These are phyloP conservation scores for Paradendryphiella salina DNA, from an alignment of 2,329 filamentous ascomycete genomes.

Conservation along the genomic window DNA sequence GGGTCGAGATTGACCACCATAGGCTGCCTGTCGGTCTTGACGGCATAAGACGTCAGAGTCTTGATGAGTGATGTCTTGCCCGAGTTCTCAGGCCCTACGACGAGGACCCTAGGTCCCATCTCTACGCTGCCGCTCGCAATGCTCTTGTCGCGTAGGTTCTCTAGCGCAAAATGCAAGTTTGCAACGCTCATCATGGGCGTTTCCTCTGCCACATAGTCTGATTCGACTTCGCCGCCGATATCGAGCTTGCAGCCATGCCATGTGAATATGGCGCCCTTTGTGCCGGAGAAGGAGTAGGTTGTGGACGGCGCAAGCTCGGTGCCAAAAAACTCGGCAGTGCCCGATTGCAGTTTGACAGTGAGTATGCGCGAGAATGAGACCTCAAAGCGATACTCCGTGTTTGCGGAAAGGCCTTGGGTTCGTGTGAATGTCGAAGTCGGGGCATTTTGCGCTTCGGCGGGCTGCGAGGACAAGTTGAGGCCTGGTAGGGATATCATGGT, in stretches of 20 bases:
- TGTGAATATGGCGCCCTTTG: constrained; percentile 86
- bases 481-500: constrained; percentile 52
- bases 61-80: constrained; percentile 84
- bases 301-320: constrained; percentile 84
- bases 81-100: constrained; percentile 75
- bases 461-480: constrained; percentile 48
- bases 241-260: constrained; percentile 90
- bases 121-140: constrained; percentile 38
- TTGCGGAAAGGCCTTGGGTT: constrained; percentile 49
- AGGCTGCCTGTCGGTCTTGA: constrained; percentile 72
- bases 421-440: constrained; percentile 36
- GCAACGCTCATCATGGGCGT: constrained; percentile 79
- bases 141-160: constrained; percentile 68
- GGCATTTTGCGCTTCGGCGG: constrained; percentile 29
- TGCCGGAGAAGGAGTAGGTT: constrained; percentile 77
- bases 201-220: constrained; percentile 72
- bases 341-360: constrained; percentile 66
- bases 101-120: constrained; percentile 77
- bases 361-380: constrained; percentile 42
- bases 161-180: constrained; percentile 86
- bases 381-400: constrained; percentile 53
- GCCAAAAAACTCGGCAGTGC: constrained; percentile 91
- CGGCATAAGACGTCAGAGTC: constrained; percentile 77
- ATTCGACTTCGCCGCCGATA: constrained; percentile 69
- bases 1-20: constrained; percentile 85